A percentile compares a stretch with the other conserved stretches of the same genome.
These are phyloP conservation scores for Penicillium hesseltinei DNA, from an alignment of 2,329 filamentous ascomycete species.

Conservation along the genomic window DNA sequence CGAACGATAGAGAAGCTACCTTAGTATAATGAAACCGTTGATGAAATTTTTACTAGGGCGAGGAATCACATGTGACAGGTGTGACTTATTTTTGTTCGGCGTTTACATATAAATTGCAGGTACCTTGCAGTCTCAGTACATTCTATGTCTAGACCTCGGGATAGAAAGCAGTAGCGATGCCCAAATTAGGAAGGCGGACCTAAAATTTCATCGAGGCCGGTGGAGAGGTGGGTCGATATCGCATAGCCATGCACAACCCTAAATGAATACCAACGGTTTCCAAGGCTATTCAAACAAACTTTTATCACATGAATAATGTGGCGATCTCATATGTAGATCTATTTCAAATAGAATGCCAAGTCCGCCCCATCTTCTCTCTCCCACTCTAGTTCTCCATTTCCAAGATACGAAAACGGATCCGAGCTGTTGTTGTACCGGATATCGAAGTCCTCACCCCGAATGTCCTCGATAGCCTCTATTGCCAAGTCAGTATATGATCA, in stretches of 20 bases:
- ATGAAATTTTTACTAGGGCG: not conserved
- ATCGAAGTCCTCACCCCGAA: not conserved
- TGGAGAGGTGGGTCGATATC: not conserved
- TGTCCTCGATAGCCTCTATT: not conserved
- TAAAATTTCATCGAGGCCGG: not conserved
- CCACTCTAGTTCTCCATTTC: not conserved
- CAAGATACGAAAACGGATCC: not conserved
- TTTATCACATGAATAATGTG: too few relatives aligned
- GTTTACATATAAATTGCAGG: not conserved
- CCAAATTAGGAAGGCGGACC: not conserved
- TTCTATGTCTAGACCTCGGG: not conserved
- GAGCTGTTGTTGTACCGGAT: not conserved
- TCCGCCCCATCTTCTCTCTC: not conserved
- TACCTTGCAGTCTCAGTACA: not conserved
- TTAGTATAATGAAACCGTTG: not conserved
- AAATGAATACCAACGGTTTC: not conserved
- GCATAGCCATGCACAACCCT: not conserved
- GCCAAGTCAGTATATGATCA: not conserved
- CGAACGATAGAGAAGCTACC: too few relatives aligned
- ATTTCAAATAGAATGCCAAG: not conserved
- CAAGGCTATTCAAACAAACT: too few relatives aligned
- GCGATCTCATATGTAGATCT: not conserved
- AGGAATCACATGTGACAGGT: not conserved
- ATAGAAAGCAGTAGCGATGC: not conserved
- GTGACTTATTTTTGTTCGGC: not conserved